Evolutionary conservation across 202 grass and related monocot species (phyloP), one percentile per base, ranked within the genome.

Genomic region (Zoysia matrella): DNA sequence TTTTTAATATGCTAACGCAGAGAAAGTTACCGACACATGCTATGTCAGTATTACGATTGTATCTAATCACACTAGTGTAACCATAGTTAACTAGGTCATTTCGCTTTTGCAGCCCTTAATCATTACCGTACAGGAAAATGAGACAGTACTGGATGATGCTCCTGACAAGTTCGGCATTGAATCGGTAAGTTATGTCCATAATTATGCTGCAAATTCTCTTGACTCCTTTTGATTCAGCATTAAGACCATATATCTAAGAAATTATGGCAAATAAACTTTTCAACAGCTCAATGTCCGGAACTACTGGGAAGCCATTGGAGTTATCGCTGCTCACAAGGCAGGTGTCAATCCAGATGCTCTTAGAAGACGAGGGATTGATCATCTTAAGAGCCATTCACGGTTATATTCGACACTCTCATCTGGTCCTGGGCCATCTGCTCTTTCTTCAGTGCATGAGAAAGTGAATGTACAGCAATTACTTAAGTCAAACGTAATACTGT

Each of bases 261-360:
- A 56, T 76, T 54, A 54, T 71, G 40, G 16, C 12, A 60, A 76
- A 4, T 73, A 2, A 49, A 12, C 40, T 77, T 83, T 89, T 51
- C 79, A 84, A n/a, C 78, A 98, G 96, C 69, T 90, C 57, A 93
- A 90, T 67, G 96, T 95, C 47, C 69, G 45, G 55, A 98, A 95
- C 78, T 95, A 98, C 66, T 95, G 96, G 96, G 96, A 98, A 91
- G 92, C 96, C 15, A 86, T 98, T 47, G 96, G 96, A 66, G 85
- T 98, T 57, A 63, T 98, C 42, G 92, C 89, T 56, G 96, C 90
- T 89, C 96, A 95, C 75, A 98, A 92, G 81, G 89, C 92, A 64
- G 96, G 92, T 58, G 68, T 98, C 51, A 82, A 93, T 61, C 92
- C 91, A 85, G 80, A 87, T 68, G 75, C 96, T 58, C 90, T 98